Evolutionary conservation across 2,329 filamentous ascomycete genomes (phyloP).

Genomic region (Claviceps sp.): DNA sequence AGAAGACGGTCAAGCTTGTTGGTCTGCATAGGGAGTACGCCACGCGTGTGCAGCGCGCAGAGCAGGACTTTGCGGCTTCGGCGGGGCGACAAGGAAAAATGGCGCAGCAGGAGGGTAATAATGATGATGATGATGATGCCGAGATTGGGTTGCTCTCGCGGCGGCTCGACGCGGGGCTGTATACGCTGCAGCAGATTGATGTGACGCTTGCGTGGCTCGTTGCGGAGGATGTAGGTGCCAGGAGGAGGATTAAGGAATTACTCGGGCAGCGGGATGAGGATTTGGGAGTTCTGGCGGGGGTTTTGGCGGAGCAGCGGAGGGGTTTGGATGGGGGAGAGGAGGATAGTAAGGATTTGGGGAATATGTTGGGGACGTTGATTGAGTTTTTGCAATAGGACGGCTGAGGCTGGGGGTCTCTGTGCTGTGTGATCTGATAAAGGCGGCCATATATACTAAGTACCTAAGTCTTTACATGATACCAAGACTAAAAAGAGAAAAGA

Average conservation of each 20-base stretch:
- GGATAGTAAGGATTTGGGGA: slow-evolving; percentile 42
- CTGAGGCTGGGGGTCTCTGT: neutral
- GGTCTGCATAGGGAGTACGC: slow-evolving; percentile 59
- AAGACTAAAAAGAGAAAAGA: no score
- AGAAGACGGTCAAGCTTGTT: slow-evolving; percentile 64
- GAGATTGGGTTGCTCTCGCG: slow-evolving; percentile 61
- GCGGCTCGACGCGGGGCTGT: slow-evolving; percentile 72
- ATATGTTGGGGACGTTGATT: slow-evolving; percentile 41
- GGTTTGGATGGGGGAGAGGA: slow-evolving; percentile 42
- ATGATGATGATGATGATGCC: slow-evolving; percentile 31
- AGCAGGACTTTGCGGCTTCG: slow-evolving; percentile 31
- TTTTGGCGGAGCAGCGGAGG: slow-evolving; percentile 48
- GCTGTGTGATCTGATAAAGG: no score
- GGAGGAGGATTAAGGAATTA: slow-evolving; percentile 45
- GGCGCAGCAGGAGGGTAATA: neutral
- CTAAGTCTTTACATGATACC: no score
- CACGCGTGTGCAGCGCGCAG: slow-evolving; percentile 40
- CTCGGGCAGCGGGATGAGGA: slow-evolving; percentile 57
- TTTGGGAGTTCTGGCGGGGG: slow-evolving; percentile 47
- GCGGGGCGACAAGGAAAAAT: neutral
- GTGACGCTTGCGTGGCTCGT: slow-evolving; percentile 79
- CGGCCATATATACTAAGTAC: no score
- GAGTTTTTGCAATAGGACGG: slow-evolving; percentile 29
- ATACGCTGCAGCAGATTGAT: slow-evolving; percentile 71
- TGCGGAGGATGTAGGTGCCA: slow-evolving; percentile 73